Evolutionary conservation across 345 rosid genomes (phyloP).

Genomic region (Salix arbutifolia): DNA sequence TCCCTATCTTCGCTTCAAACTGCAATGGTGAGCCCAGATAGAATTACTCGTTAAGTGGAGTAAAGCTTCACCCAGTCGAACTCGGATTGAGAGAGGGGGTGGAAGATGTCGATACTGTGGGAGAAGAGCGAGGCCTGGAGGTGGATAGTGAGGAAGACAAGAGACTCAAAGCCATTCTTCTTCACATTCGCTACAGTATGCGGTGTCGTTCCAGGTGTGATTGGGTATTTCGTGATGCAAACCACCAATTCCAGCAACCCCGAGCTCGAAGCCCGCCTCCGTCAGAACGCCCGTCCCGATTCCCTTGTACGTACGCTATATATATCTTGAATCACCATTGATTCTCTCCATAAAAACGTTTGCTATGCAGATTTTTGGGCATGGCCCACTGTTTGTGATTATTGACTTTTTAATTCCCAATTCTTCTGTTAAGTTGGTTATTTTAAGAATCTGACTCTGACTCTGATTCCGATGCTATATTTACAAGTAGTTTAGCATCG

Average conservation of each 20-base stretch:
- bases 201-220: constrained; percentile 80
- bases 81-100: neutral
- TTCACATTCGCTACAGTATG: constrained; percentile 80
- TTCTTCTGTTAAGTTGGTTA: too few relatives aligned
- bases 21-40: neutral
- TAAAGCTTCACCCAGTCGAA: neutral
- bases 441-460: neutral
- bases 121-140: constrained; percentile 75
- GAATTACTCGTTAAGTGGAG: neutral
- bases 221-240: constrained; percentile 94
- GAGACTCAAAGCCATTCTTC: constrained; percentile 87
- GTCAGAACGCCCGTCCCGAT: constrained; percentile 72
- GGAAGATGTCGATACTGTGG: constrained; percentile 53
- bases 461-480: neutral
- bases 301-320: constrained; percentile 42
- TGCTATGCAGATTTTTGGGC: neutral
- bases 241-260: constrained; percentile 63
- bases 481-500: neutral
- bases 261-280: constrained; percentile 80
- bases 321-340: neutral
- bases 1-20: neutral
- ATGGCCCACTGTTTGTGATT: neutral
- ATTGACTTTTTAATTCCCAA: neutral
- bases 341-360: neutral
- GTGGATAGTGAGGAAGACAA: constrained; percentile 71